Base-by-base conservation (phyloP, 768 basidiomycete genomes). In the Leccinum arenicola region DNA sequence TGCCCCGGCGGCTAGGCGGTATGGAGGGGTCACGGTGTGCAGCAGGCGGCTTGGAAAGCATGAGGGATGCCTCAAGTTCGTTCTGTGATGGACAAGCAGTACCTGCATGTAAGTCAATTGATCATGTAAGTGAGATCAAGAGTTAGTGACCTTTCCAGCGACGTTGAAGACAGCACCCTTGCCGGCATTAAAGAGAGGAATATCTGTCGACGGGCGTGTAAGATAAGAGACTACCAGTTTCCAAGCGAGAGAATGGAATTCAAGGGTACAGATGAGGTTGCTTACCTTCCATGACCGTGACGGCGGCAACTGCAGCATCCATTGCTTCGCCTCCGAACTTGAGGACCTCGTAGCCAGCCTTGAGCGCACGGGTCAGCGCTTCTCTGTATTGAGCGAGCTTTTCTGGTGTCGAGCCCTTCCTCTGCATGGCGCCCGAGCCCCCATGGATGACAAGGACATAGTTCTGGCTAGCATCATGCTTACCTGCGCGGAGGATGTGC, bases 141-240 rank as follows among this genome's bases (percentile, higher is more conserved):
- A 19, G 36, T 17, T 11, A 19, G 33, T 50, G 56, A 89, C 90
- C 80, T 91, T 91, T 49, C 91, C 91, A 9, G 76, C 89, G 11
- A 81, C 74, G 64, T 93, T 93, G 76, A 91, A 93, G 17, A 93
- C 91, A 9, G 91, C 87, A 4, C 92, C 91, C 65, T 87, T 89
- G 19, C 83, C 90, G 29, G 85, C 75, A 64, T 93, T 93, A 75
- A 93, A 93, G 17, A 93, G 73, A 8, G 88, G 85, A 60, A 80
- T 83, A 66, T 93, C 91, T 92, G 43, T 47, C 33, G 35, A 38
- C 19, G 6, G 52, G 5, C 1, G 56, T 59, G 23, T 43, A 19
- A 64, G 56, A 62, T 25, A 19, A 4, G 11, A 15, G 7, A n/a
- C 21, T 5, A 27, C 3, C 3, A 15, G 15, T 47, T 1, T 9